These are phyloP conservation scores for Tricholoma saponaceum DNA, from an alignment of 768 basidiomycete genomes.

Conservation along the genomic window DNA sequence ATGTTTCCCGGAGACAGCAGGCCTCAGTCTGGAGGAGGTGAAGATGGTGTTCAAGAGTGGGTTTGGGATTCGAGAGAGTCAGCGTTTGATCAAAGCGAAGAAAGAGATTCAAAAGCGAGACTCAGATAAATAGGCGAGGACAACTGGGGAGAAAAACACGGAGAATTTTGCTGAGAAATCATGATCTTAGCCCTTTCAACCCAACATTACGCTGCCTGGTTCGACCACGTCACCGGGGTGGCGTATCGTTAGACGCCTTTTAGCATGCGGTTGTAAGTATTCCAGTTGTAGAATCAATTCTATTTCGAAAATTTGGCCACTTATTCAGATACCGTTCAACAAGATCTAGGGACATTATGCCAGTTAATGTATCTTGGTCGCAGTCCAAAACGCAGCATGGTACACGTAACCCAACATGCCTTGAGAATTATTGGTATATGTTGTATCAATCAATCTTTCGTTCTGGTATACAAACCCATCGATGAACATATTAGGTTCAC, in stretches of 20 bases:
- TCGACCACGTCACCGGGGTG: not conserved
- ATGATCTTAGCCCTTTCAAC: not conserved
- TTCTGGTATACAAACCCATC: slow-evolving; percentile 45
- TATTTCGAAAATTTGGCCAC: not conserved
- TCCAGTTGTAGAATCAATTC: not conserved
- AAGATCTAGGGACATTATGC: not conserved
- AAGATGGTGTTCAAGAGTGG: slow-evolving; percentile 56
- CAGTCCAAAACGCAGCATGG: slow-evolving; percentile 82
- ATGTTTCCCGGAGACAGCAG: slow-evolving; percentile 81
- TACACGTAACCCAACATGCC: slow-evolving; percentile 87
- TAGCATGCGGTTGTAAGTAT: not conserved
- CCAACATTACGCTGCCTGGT: not conserved
- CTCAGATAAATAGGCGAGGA: slow-evolving; percentile 8
- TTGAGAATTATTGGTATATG: slow-evolving; percentile 79
- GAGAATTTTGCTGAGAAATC: not conserved
- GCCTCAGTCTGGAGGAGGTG: slow-evolving; percentile 67
- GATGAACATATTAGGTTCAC: not conserved
- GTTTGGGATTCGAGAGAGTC: slow-evolving; percentile 61
- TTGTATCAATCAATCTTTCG: slow-evolving; percentile 74
- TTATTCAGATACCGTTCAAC: not conserved
- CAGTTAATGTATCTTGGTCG: slow-evolving; percentile 32
- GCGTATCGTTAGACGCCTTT: not conserved
- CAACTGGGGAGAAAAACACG: not conserved
- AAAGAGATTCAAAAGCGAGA: slow-evolving; percentile 33
- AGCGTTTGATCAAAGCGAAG: slow-evolving; percentile 44